Percentiles rank a stretch among this genome's conserved stretches.
Evolutionary conservation across 257 asterid genomes (phyloP).

Genomic region (Solanum pinnatisectum): DNA sequence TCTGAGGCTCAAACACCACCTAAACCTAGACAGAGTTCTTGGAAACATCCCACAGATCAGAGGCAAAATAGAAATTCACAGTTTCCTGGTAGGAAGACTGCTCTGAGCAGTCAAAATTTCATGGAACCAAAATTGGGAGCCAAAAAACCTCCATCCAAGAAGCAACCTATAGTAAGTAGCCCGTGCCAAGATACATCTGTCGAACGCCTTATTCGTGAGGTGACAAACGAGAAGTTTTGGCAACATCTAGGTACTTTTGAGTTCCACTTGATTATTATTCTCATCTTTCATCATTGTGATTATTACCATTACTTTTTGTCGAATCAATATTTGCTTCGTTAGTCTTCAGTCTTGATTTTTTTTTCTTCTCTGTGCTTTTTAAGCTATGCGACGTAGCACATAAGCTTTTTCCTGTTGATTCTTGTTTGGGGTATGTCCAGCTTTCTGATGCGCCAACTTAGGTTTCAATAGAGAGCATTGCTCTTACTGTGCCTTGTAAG

Average conservation of each 20-base stretch:
- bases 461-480: neutral
- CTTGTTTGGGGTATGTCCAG: neutral
- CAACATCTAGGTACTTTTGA: constrained; percentile 69
- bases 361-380: neutral
- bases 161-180: constrained; percentile 39
- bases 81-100: constrained; percentile 51
- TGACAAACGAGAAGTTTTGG: constrained; percentile 94
- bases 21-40: constrained; percentile 51
- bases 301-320: neutral
- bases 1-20: constrained; percentile 52
- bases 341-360: neutral
- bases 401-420: neutral
- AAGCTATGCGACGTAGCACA: neutral
- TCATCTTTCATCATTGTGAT: neutral
- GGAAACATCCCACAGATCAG: constrained; percentile 65
- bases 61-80: constrained; percentile 55
- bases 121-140: constrained; percentile 45
- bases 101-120: constrained; percentile 35
- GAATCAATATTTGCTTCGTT: neutral
- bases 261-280: neutral
- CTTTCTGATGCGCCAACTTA: neutral
- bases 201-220: constrained; percentile 95
- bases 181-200: constrained; percentile 83
- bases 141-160: constrained; percentile 66
- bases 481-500: neutral